Evolutionary conservation across 2,329 filamentous ascomycete genomes (phyloP).

Genomic region (Akanthomyces lecanii): DNA sequence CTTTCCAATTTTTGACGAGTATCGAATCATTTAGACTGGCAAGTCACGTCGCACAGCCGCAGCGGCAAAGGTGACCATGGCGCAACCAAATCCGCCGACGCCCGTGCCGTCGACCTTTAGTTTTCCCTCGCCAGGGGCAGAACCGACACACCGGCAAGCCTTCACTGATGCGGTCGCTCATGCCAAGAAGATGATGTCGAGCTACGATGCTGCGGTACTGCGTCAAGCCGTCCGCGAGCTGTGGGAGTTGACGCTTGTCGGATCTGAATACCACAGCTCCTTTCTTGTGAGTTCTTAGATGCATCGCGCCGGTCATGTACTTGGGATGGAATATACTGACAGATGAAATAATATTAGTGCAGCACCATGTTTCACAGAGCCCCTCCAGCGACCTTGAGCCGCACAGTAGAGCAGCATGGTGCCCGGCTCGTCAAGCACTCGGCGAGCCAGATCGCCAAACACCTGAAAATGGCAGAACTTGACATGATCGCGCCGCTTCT

Average conservation of each 20-base stretch:
- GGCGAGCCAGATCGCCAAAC: conserved; percentile 38
- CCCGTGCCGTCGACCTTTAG: not conserved
- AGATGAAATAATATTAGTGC: conserved; percentile 28
- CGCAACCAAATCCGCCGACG: not conserved
- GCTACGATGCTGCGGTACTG: conserved; percentile 37
- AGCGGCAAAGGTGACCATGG: not conserved
- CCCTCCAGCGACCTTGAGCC: conserved; percentile 32
- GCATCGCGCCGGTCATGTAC: not conserved
- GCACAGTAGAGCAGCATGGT: conserved; percentile 44
- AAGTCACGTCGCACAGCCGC: not conserved
- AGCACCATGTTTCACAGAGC: conserved; percentile 48
- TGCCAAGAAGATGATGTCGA: conserved; percentile 27
- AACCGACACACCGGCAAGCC: not conserved
- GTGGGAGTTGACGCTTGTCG: conserved; percentile 41
- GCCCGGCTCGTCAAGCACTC: conserved; percentile 37
- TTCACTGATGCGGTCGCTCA: conserved; percentile 4
- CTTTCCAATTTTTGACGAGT: too few relatives aligned
- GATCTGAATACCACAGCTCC: conserved; percentile 42
- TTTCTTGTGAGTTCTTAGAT: conserved; percentile 43
- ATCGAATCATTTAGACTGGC: too few relatives aligned
- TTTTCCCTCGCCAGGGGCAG: not conserved
- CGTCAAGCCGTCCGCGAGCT: conserved; percentile 40
- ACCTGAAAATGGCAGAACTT: conserved; percentile 38
- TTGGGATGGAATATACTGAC: not conserved
- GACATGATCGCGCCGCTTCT: conserved; percentile 43